These are phyloP conservation scores for Purshia tridentata DNA, from an alignment of 306 rosid species.

Conservation along the genomic window DNA sequence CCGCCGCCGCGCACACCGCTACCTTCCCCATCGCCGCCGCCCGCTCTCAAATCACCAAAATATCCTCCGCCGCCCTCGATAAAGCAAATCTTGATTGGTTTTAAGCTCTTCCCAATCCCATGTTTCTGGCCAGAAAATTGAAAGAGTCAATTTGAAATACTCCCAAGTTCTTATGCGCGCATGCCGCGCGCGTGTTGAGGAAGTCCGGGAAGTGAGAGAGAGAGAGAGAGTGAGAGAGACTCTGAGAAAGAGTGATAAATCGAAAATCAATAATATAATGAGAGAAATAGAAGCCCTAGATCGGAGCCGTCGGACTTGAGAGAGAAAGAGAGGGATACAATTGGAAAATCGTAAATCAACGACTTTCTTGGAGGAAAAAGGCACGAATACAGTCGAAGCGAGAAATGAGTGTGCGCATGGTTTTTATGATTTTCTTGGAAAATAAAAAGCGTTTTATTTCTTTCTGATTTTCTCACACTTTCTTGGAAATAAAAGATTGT, in stretches of 20 bases:
- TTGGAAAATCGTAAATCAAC: constrained; percentile 5
- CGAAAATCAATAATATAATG: not conserved
- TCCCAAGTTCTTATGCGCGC: not conserved
- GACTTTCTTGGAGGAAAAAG: not conserved
- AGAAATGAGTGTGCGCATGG: not conserved
- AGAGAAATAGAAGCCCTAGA: not conserved
- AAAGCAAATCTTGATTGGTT: not conserved
- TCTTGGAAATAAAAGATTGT: not conserved
- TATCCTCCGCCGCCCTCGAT: not conserved
- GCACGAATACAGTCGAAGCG: not conserved
- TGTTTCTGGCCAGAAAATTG: not conserved
- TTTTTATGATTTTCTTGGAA: constrained; percentile 2
- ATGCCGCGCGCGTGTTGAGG: not conserved
- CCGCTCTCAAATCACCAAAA: not conserved
- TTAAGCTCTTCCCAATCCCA: not conserved
- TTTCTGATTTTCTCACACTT: constrained; percentile 9
- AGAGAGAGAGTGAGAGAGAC: not conserved
- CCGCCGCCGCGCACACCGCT: constrained; percentile 58
- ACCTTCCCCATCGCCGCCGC: constrained; percentile 58
- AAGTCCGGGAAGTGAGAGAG: not conserved
- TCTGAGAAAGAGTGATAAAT: not conserved
- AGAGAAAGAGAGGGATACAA: not conserved
- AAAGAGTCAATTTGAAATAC: not conserved
- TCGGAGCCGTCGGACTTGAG: not conserved
- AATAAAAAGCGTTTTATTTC: not conserved